A percentile compares a stretch with the other conserved stretches of the same genome.
Evolutionary conservation across 441 rosid genomes (phyloP).

Genomic region (Jatropha podagrica): DNA sequence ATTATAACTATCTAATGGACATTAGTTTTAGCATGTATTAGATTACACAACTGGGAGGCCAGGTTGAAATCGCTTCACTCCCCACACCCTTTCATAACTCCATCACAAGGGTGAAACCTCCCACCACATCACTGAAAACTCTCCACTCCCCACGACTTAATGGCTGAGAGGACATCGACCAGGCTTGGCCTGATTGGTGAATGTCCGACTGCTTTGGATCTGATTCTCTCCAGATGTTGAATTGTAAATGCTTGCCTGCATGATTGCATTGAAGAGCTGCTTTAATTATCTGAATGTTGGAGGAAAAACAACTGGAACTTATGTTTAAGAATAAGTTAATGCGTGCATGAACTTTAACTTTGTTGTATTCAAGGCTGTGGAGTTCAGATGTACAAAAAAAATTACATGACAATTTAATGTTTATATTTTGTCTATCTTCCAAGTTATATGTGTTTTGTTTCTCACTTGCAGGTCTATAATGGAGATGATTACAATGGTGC

Average conservation of each 20-base stretch:
- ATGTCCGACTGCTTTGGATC: not conserved
- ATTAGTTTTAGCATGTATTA: too few species aligned
- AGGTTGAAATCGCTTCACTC: too few species aligned
- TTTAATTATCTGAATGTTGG: not conserved
- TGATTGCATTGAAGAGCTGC: not conserved
- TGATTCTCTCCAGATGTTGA: not conserved
- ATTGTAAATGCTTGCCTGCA: not conserved
- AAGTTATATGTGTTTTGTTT: not conserved
- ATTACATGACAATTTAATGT: not conserved
- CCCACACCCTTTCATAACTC: too few species aligned
- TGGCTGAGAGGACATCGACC: too few species aligned
- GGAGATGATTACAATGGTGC: conserved; percentile 98
- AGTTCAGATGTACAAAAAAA: not conserved
- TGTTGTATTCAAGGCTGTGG: conserved; percentile 5
- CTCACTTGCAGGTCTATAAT: conserved; percentile 66
- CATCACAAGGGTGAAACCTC: too few species aligned
- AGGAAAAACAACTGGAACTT: not conserved
- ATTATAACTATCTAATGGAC: too few species aligned
- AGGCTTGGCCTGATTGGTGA: not conserved
- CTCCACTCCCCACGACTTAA: too few species aligned
- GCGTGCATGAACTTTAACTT: not conserved
- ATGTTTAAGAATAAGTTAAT: not conserved
- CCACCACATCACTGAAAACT: too few species aligned
- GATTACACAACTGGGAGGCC: too few species aligned
- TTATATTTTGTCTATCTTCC: not conserved